Evolutionary conservation across 1,284 basidiomycete species (phyloP), one percentile per base, ranked within the genome.

Genomic region (Ustilago crameri): DNA sequence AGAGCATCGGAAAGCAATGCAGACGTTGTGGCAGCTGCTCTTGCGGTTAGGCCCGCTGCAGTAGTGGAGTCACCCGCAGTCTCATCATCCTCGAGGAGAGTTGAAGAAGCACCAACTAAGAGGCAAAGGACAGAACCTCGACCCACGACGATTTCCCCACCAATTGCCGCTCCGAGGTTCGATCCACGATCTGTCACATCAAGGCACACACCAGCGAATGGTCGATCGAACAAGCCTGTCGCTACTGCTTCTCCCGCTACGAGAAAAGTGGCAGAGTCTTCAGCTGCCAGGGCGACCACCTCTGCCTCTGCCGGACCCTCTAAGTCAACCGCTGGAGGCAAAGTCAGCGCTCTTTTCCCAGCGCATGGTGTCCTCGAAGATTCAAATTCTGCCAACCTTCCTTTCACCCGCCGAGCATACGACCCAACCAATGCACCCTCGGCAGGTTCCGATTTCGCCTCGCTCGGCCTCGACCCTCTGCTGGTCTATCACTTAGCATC

Each of bases 391-490:
- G 35, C 63, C 12, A 17, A 26, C 12, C 46, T 43, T 15, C 58
- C 53, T 1, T 45, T 38, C 37, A 41, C 55, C 23, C 53, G 54
- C 42, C 53, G 56, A 38, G 56, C 54, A 3, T 68, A 68, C 48
- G 59, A 64, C 22, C 80, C 81, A 0, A 74, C 81, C 14, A 83
- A 82, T 48, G 81, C 81, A 8, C 81, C 81, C 0, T 68, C 72
- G 2, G 23, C 50, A 22, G 86, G 27, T 89, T 90, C 9, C 20
- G 65, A 74, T 38, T 83, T 83, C 51, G 59, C 71, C n/a, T 52
- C 74, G 5, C 94, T 55, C 90, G 93, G 52, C 86, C 63, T 98
- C 12, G 88, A 95, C 81, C 90, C 91, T 2, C 87, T 96, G 30
- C 87, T 98, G 27, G 87, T 90, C 46, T 84, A 90, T 3, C 95